Percentiles rank a stretch among this genome's conserved stretches.
Evolutionary conservation across 306 rosid genomes (phyloP).

Genomic region (Prunus fruticosa): DNA sequence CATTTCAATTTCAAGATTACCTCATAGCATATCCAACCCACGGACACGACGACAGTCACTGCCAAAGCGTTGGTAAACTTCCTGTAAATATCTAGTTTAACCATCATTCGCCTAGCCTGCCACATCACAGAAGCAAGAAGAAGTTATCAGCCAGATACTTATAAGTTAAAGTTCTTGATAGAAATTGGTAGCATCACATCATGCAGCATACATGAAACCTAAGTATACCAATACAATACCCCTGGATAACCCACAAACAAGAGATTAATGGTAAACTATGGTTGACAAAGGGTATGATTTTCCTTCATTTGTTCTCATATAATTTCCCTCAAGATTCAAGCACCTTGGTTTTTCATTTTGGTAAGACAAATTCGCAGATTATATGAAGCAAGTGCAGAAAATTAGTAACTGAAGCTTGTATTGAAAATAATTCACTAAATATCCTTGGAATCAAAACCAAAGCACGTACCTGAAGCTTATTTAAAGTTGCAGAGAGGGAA

Average conservation of each 20-base stretch:
- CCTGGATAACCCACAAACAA: background rate
- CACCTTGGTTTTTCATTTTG: background rate
- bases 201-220: background rate
- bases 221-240: background rate
- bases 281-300: background rate
- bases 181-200: background rate
- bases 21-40: constrained; percentile 98
- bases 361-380: background rate
- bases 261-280: background rate
- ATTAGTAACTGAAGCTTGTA: background rate
- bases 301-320: background rate
- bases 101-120: constrained; percentile 91
- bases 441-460: constrained; percentile 15
- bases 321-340: background rate
- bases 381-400: background rate
- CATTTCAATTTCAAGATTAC: constrained; percentile 37
- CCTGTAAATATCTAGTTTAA: constrained; percentile 86
- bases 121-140: constrained; percentile 27
- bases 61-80: constrained; percentile 95
- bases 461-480: constrained; percentile 86
- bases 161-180: background rate
- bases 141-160: constrained; percentile 14
- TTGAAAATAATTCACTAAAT: constrained; percentile 14
- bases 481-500: constrained; percentile 89
- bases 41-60: constrained; percentile 82